Evolutionary conservation across 805 yeast species (phyloP).

Genomic region (Candida coleopterorum): DNA sequence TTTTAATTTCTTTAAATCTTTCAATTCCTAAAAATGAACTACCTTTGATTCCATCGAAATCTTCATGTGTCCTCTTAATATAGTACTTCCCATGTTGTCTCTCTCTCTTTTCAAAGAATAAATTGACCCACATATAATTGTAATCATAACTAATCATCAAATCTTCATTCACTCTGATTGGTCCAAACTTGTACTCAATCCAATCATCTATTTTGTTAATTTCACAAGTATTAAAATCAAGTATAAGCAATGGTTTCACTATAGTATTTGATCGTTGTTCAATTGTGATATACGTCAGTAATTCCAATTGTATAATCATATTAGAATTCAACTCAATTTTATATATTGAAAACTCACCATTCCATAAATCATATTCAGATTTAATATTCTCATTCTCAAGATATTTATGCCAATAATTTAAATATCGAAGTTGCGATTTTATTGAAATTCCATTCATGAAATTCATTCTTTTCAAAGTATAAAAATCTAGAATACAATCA

Average conservation of each 20-base stretch:
- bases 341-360: neutral
- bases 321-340: slow-evolving; percentile 1
- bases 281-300: neutral
- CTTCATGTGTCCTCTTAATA: slow-evolving; percentile 26
- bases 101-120: slow-evolving; percentile 37
- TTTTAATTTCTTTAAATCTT: slow-evolving; percentile 46
- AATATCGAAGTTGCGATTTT: slow-evolving; percentile 60
- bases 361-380: neutral
- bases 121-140: slow-evolving; percentile 25
- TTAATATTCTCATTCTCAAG: slow-evolving; percentile 2
- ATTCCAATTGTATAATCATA: neutral
- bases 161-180: slow-evolving; percentile 1
- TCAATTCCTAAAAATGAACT: slow-evolving; percentile 48
- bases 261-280: neutral
- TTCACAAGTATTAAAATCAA: neutral
- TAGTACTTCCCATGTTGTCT: neutral
- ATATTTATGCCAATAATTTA: slow-evolving; percentile 46
- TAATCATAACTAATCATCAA: slow-evolving; percentile 2
- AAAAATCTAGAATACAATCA: slow-evolving; percentile 46
- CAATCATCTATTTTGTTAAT: neutral
- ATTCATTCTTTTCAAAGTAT: slow-evolving; percentile 54
- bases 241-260: neutral
- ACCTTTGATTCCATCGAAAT: slow-evolving; percentile 68
- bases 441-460: slow-evolving; percentile 65
- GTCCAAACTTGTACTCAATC: neutral